Conservation (phyloP, 2,329 filamentous ascomycete species). For the Hypoxylon sp. region DNA sequence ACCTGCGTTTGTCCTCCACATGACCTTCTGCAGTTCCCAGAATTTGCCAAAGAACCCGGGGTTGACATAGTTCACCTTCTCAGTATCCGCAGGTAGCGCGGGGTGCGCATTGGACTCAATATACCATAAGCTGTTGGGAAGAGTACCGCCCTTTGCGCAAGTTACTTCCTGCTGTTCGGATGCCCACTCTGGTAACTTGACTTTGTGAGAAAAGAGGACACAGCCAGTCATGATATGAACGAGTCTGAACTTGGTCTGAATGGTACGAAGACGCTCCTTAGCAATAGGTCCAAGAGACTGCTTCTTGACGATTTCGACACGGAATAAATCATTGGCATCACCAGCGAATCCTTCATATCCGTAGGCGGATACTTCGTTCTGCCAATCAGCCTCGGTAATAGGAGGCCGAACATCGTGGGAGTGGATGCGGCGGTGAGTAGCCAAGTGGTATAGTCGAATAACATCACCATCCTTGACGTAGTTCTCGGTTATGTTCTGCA, state of each 20-base stretch:
- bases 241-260: constrained; percentile 96
- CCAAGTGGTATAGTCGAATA: constrained; percentile 85
- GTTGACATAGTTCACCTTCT: constrained; percentile 96
- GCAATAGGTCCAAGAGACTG: constrained; percentile 84
- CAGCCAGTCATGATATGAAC: constrained; percentile 98
- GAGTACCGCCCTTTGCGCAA: constrained; percentile 88
- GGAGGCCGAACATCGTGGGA: constrained; percentile 94
- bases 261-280: constrained; percentile 89
- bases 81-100: constrained; percentile 78
- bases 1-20: constrained; percentile 99
- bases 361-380: constrained; percentile 96
- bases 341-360: constrained; percentile 97
- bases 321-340: constrained; percentile 96
- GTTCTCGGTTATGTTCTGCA: constrained; percentile 69
- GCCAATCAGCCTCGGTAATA: constrained; percentile 90
- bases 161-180: constrained; percentile 99
- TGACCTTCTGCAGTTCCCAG: constrained; percentile 95
- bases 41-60: constrained; percentile 98
- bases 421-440: constrained; percentile 90
- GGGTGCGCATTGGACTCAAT: constrained; percentile 92
- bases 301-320: constrained; percentile 92
- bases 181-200: constrained; percentile 98
- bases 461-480: constrained; percentile 85
- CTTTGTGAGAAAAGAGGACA: constrained; percentile 96
- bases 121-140: constrained; percentile 98